Base-by-base conservation (phyloP, 768 basidiomycete genomes). In the Phaeotremella skinneri region DNA sequence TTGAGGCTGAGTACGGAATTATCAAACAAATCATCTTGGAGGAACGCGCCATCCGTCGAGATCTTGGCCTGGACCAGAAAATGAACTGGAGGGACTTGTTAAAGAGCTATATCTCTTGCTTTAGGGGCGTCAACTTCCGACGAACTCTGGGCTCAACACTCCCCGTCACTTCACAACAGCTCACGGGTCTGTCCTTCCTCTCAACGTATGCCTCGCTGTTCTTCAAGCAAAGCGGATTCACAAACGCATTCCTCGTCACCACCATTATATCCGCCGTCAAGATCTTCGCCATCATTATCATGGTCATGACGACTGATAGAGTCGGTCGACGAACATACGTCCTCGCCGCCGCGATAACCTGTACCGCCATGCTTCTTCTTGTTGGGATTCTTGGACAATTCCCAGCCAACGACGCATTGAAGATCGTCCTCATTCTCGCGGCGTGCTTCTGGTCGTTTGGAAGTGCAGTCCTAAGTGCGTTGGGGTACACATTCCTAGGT, bases 141-240 rank as follows among this genome's bases (percentile, higher is more conserved):
- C 54, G 59, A 39, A 58, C 56, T 14, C 42, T 66, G n/a, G 59
- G 52, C 3, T 56, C 56, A 17, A 25, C 59, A 30, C 49, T 66
- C 14, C 60, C 60, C 7, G 49, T 47, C 21, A 30, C 27, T 0
- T 45, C 41, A 37, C 61, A 62, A 25, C 64, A 66, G 45, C 30
- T 60, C 20, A 61, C 55, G 23, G 64, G 60, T 55, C 49, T 67
- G 6, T 30, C 65, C 11, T 56, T 64, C 45, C 41, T 67, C 17
- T 45, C 49, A 21, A 49, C 34, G 20, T 63, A 58, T 55, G 49
- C 53, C 16, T 55, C 62, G 23, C 41, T 58, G 23, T 67, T 67
- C 51, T 63, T 64, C 56, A 42, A 56, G 31, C 56, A 61, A 50
- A 51, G 48, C 14, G 66, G 66, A 3, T 67, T 64, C 51, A 56